phyloP scores from a whole-genome alignment of 768 basidiomycete species.

The Collybiopsis confluens region DNA sequence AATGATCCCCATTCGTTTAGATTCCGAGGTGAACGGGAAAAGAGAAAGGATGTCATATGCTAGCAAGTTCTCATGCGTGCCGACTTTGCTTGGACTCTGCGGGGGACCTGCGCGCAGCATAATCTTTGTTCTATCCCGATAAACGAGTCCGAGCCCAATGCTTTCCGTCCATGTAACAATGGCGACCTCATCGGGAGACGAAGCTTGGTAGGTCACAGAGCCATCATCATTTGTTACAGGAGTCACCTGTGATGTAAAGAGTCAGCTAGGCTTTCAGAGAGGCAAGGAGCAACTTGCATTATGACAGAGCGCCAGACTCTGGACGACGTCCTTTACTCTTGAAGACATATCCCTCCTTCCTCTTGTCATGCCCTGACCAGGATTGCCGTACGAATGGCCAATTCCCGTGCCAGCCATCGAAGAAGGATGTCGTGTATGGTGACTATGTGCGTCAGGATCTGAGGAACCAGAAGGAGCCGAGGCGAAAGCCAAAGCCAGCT shows the following conservation, averaged over 20 bases:
- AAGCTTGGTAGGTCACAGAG: conserved; percentile 94
- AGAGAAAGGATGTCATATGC: conserved; percentile 86
- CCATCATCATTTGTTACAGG: conserved; percentile 95
- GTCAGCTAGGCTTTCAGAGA: not conserved
- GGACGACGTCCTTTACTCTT: conserved; percentile 85
- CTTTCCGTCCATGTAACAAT: conserved; percentile 98
- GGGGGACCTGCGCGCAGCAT: conserved; percentile 37
- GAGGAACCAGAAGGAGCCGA: conserved; percentile 59
- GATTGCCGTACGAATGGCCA: not conserved
- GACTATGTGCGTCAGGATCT: not conserved
- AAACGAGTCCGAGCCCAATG: conserved; percentile 83
- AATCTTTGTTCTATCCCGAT: conserved; percentile 89
- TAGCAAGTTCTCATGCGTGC: conserved; percentile 25
- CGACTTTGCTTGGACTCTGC: conserved; percentile 60
- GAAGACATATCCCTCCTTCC: conserved; percentile 95
- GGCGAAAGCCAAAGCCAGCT: conserved; percentile 83
- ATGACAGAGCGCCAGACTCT: conserved; percentile 93
- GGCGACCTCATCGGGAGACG: conserved; percentile 98
- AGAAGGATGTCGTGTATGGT: not conserved
- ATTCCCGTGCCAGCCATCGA: not conserved
- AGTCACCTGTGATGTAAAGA: conserved; percentile 62
- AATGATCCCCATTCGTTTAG: conserved; percentile 98
- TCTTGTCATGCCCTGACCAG: not conserved
- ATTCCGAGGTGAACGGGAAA: conserved; percentile 98
- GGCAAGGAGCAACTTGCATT: conserved; percentile 55